Evolutionary conservation across 495 filamentous ascomycete genomes (phyloP), one percentile per base, ranked within the genome.

Genomic region (Podospora conica): DNA sequence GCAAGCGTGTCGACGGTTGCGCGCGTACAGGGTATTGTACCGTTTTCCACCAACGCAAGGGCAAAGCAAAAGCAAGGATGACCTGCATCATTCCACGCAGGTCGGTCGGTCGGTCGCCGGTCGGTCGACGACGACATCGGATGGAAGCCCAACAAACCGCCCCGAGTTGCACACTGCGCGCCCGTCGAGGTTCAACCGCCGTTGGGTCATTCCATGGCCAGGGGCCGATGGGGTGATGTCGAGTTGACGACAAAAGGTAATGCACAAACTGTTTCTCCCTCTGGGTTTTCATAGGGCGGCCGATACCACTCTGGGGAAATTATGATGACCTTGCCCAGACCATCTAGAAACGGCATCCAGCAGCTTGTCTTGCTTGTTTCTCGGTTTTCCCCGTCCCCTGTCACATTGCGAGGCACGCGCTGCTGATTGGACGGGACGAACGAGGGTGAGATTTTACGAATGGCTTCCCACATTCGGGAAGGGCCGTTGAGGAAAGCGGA

Each of bases 291-390:
- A 40, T 40, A 65, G 60, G 68, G 67, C 65, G 71, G 64, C 29
- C 64, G 64, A 70, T 67, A 59, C 58, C 67, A 69, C 66, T 71
- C 68, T 67, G 61, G 68, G 63, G 68, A 71, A 74, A 74, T 70
- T 74, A 64, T 67, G 71, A 71, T 71, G 67, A 61, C 27, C 56
- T 63, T 29, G 57, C 11, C 9, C 18, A 25, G 20, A 56, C 29
- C 24, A 53, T 33, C 55, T 56, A 59, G 58, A 21, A 64, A 57
- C 33, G 58, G 21, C 55, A 64, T 9, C 29, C n/a, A 24, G n/a
- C 12, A 10, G 57, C 58, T 31, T 25, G n/a, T 25, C 12, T 54
- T 31, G 15, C 12, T 48, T 9, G 12, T 29, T 61, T 8, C 18
- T 20, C 24, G 12, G 27, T 8, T 60, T 57, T 27, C 25, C 29